Percentiles rank a stretch among this genome's conserved stretches.
Conservation (phyloP, 2,329 filamentous ascomycete genomes). For the Aspergillus calidoustus region DNA sequence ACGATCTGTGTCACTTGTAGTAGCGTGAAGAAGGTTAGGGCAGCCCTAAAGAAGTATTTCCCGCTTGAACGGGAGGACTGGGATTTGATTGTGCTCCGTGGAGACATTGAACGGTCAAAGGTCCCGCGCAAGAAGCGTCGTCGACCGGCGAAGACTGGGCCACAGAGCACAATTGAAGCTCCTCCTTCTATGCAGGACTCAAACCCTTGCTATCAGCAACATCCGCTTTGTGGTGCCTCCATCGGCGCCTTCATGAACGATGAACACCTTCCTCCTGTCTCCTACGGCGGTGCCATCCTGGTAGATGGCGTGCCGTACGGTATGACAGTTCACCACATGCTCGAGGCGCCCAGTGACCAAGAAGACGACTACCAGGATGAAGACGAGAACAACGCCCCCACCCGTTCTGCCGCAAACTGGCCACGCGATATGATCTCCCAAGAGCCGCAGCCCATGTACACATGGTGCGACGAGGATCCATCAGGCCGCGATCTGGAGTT, state of each 20-base stretch:
- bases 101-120: constrained; percentile 61
- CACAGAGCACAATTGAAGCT: constrained; percentile 31
- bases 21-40: constrained; percentile 62
- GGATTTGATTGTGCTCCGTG: constrained; percentile 65
- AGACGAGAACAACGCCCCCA: constrained; percentile 37
- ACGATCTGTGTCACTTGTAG: constrained; percentile 68
- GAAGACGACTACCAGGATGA: constrained; percentile 49
- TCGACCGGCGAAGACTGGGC: constrained; percentile 39
- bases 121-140: constrained; percentile 49
- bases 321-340: constrained; percentile 97
- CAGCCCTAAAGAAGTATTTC: constrained; percentile 62
- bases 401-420: constrained; percentile 53
- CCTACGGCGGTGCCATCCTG: constrained; percentile 83
- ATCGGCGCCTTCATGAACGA: constrained; percentile 89
- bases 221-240: constrained; percentile 82
- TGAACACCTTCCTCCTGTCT: constrained; percentile 85
- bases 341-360: constrained; percentile 68
- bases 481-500: constrained; percentile 49
- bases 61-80: constrained; percentile 60
- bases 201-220: constrained; percentile 78
- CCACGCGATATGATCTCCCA: constrained; percentile 27
- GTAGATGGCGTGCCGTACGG: constrained; percentile 85
- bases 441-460: constrained; percentile 40
- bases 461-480: constrained; percentile 44
- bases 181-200: constrained; percentile 37